Evolutionary conservation across 2,329 filamentous ascomycete species (phyloP).

Genomic region (Fusarium haematococcum): DNA sequence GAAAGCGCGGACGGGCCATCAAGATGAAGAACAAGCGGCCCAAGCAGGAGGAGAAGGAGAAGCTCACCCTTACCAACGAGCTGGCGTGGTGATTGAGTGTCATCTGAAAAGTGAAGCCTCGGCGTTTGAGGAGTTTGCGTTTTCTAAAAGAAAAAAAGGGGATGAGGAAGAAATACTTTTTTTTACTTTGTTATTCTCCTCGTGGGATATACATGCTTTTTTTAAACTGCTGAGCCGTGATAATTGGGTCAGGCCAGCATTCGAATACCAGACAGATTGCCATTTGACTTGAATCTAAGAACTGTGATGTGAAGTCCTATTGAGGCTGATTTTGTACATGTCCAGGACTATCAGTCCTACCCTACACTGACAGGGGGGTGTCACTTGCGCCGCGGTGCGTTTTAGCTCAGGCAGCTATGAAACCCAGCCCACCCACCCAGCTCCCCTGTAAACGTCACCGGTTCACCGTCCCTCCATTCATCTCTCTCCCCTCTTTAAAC

Average conservation of each 20-base stretch:
- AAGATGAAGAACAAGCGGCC: constrained; percentile 60
- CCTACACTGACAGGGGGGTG: neutral
- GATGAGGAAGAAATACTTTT: neutral
- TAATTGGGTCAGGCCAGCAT: constrained; percentile 1
- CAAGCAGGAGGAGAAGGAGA: constrained; percentile 73
- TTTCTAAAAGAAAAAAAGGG: constrained; percentile 7
- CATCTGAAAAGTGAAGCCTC: constrained; percentile 17
- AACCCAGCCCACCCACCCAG: constrained; percentile 34
- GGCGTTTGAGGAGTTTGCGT: constrained; percentile 44
- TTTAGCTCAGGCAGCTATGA: constrained; percentile 44
- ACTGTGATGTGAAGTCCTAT: neutral
- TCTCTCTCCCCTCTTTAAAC: constrained; percentile 29
- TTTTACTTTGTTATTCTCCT: neutral
- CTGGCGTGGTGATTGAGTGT: constrained; percentile 53
- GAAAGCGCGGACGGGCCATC: constrained; percentile 62
- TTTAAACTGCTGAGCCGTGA: neutral
- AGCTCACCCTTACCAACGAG: constrained; percentile 57
- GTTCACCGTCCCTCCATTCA: constrained; percentile 26
- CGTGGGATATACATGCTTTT: constrained; percentile 4
- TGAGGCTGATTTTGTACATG: neutral
- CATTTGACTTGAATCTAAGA: neutral
- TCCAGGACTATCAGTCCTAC: neutral
- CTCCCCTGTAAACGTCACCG: constrained; percentile 42
- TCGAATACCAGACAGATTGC: constrained; percentile 33
- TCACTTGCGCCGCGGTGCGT: constrained; percentile 10